Conservation (phyloP, 2,329 filamentous ascomycete genomes). For the Cordyceps farinosa region DNA sequence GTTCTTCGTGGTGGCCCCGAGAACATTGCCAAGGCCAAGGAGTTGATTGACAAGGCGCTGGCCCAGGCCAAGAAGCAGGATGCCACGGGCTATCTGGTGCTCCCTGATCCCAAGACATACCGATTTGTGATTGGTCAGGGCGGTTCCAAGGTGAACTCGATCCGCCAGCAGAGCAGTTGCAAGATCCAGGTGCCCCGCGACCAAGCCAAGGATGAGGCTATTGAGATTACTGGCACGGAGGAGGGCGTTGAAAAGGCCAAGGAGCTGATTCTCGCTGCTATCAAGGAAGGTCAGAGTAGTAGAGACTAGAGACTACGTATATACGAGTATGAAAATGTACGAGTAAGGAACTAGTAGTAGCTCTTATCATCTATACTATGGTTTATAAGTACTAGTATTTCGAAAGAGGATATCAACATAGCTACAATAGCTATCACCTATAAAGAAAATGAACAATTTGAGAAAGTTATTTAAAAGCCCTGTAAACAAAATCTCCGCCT, state of each 20-base stretch:
- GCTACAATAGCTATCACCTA: conserved; percentile 1
- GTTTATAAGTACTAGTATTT: neutral
- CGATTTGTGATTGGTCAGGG: conserved; percentile 85
- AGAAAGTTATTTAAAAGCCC: no score
- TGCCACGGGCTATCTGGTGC: conserved; percentile 79
- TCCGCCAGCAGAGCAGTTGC: conserved; percentile 87
- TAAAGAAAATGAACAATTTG: neutral
- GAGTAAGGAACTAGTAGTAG: neutral
- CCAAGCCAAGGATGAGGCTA: conserved; percentile 72
- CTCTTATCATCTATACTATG: neutral
- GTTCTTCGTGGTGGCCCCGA: conserved; percentile 76
- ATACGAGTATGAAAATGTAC: neutral
- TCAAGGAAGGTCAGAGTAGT: conserved; percentile 54
- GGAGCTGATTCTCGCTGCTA: conserved; percentile 81
- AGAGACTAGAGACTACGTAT: neutral
- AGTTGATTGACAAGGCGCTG: conserved; percentile 68
- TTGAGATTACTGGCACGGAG: conserved; percentile 78
- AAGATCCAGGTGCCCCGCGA: conserved; percentile 90
- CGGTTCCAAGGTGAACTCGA: conserved; percentile 87
- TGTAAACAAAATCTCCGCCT: no score
- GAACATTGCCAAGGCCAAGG: conserved; percentile 76
- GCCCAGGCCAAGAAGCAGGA: conserved; percentile 66
- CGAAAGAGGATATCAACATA: neutral
- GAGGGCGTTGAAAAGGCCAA: conserved; percentile 83
- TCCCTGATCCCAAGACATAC: conserved; percentile 87